Evolutionary conservation across 306 rosid species (phyloP).

Genomic region (Mimosa bimucronata): DNA sequence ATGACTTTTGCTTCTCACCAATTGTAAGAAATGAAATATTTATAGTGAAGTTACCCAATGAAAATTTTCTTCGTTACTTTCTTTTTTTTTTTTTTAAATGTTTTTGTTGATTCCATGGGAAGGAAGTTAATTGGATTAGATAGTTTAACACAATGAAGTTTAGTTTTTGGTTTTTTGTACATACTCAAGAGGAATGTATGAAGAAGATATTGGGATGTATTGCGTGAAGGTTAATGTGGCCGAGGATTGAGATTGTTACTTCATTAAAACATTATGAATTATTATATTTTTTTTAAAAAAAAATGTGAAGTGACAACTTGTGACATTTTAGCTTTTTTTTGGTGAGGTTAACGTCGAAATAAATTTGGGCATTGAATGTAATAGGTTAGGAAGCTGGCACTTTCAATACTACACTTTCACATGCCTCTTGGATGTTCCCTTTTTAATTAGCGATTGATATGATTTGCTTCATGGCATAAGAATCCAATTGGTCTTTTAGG

Average conservation of each 20-base stretch:
- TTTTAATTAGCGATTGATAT: not conserved
- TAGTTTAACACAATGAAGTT: not conserved
- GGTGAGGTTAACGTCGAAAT: not conserved
- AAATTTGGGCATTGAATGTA: not conserved
- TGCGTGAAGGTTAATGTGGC: not conserved
- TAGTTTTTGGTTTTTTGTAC: not conserved
- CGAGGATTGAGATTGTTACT: not conserved
- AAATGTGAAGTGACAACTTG: not conserved
- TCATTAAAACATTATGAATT: not conserved
- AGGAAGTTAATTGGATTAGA: not conserved
- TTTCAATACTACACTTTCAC: not conserved
- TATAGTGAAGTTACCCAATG: not conserved
- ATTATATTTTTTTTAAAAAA: too few species aligned
- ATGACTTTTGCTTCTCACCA: not conserved
- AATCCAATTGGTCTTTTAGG: not conserved
- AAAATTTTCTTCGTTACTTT: not conserved
- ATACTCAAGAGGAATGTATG: not conserved
- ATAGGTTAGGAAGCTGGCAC: conserved; percentile 9
- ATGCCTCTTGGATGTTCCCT: not conserved
- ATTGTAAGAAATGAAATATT: not conserved
- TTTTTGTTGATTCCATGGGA: not conserved
- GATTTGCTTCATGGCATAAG: not conserved
- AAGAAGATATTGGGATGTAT: not conserved
- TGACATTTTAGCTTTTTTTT: not conserved
- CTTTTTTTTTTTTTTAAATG: too few species aligned